Evolutionary conservation across 2,329 filamentous ascomycete genomes (phyloP).

Genomic region (Fusarium sp.): DNA sequence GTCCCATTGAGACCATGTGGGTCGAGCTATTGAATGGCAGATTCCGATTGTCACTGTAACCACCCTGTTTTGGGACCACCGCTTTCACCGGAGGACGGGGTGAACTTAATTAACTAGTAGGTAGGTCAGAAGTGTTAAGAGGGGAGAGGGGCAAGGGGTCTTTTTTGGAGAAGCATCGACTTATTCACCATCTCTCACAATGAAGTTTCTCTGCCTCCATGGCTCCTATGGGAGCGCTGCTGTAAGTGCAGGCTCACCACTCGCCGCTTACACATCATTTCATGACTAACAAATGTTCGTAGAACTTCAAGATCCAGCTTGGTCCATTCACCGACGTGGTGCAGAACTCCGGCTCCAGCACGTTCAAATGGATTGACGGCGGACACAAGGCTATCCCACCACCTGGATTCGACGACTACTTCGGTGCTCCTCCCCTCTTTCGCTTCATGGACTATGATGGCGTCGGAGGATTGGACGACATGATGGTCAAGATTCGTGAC

Average conservation of each 20-base stretch:
- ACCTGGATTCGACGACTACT: constrained; percentile 63
- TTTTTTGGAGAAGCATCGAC: neutral
- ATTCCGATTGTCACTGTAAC: neutral
- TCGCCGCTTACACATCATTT: neutral
- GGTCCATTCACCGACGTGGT: constrained; percentile 44
- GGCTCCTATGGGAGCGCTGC: constrained; percentile 65
- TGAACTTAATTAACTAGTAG: neutral
- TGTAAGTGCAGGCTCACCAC: constrained; percentile 48
- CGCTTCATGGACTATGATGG: constrained; percentile 61
- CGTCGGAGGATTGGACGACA: constrained; percentile 53
- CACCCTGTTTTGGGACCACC: neutral
- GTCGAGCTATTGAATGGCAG: neutral
- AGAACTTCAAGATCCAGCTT: constrained; percentile 66
- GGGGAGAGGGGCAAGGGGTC: neutral
- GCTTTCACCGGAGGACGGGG: neutral
- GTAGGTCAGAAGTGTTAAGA: neutral
- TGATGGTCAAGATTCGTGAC: constrained; percentile 61
- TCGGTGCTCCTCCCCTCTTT: constrained; percentile 62
- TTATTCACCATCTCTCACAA: constrained; percentile 41
- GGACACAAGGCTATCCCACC: constrained; percentile 59
- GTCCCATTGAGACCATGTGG: neutral
- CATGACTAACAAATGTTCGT: constrained; percentile 2
- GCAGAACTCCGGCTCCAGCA: constrained; percentile 20
- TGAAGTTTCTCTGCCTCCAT: constrained; percentile 65
- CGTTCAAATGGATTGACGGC: constrained; percentile 61